These are phyloP conservation scores for Septoria petroselini DNA, from an alignment of 2,329 filamentous ascomycete species.

Conservation along the genomic window DNA sequence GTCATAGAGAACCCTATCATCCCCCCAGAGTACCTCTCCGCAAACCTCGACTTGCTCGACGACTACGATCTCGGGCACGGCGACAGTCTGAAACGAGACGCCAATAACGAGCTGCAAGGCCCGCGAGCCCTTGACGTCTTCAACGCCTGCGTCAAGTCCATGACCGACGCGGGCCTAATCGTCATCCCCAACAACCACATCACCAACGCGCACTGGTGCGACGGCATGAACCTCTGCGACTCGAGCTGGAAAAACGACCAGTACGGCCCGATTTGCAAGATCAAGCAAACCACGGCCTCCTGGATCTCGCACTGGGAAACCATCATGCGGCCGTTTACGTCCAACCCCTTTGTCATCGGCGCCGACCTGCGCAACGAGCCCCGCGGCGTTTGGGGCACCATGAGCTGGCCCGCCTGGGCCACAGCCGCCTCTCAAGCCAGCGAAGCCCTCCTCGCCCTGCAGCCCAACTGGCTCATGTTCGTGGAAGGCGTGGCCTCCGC, in stretches of 20 bases:
- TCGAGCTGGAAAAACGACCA: conserved; percentile 65
- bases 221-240: conserved; percentile 65
- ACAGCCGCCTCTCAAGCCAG: conserved; percentile 61
- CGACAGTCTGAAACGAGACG: conserved; percentile 11
- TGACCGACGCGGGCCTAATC: conserved; percentile 61
- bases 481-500: conserved; percentile 66
- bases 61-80: conserved; percentile 20
- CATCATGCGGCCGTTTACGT: conserved; percentile 58
- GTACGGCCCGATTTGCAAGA: conserved; percentile 57
- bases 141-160: conserved; percentile 54
- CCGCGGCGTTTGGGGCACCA: conserved; percentile 65
- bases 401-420: conserved; percentile 64
- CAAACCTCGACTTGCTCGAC: conserved; percentile 58
- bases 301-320: conserved; percentile 66
- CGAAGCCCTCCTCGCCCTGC: conserved; percentile 58
- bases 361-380: conserved; percentile 68
- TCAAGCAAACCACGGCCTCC: conserved; percentile 61
- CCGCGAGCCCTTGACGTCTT: conserved; percentile 60
- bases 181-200: conserved; percentile 71
- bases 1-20: conserved; percentile 59
- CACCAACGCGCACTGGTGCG: conserved; percentile 66
- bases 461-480: conserved; percentile 63
- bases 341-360: conserved; percentile 62
- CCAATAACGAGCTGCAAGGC: conserved; percentile 36
- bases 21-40: conserved; percentile 50